These are phyloP conservation scores for Alternaria brassicicola DNA, from an alignment of 2,329 filamentous ascomycete species.

Conservation along the genomic window DNA sequence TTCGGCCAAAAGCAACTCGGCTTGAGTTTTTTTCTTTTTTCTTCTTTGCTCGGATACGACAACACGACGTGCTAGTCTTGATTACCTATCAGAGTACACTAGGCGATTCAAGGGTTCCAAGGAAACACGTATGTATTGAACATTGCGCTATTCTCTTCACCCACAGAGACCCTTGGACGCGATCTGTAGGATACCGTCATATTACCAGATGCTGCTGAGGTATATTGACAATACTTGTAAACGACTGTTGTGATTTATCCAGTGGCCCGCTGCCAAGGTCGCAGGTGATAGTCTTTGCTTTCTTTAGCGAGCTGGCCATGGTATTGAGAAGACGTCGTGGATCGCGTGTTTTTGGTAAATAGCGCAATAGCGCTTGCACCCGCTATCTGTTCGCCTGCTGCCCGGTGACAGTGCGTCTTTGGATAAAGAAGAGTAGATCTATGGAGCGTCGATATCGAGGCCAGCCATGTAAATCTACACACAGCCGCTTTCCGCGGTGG, in stretches of 20 bases:
- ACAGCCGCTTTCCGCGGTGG: slow-evolving; percentile 28
- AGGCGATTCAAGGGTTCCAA: not conserved
- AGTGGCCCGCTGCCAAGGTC: slow-evolving; percentile 25
- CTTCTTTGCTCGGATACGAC: slow-evolving; percentile 7
- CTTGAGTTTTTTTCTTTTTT: slow-evolving; percentile 13
- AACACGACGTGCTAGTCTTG: slow-evolving; percentile 3
- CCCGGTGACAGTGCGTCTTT: slow-evolving; percentile 8
- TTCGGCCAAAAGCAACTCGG: slow-evolving; percentile 15
- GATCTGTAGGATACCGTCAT: slow-evolving; percentile 2
- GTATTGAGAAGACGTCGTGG: slow-evolving; percentile 15
- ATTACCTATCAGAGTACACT: not conserved
- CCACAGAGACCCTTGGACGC: slow-evolving; percentile 1
- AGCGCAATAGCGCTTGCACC: slow-evolving; percentile 5
- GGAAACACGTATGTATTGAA: slow-evolving; percentile 7
- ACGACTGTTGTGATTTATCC: slow-evolving; percentile 24
- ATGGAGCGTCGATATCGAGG: not conserved
- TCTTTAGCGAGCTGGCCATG: slow-evolving; percentile 13
- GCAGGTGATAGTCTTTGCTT: slow-evolving; percentile 10
- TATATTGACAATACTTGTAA: slow-evolving; percentile 15
- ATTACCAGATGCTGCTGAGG: slow-evolving; percentile 12
- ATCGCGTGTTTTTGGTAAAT: slow-evolving; percentile 11
- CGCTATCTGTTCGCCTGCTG: slow-evolving; percentile 5
- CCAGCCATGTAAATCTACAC: slow-evolving; percentile 5
- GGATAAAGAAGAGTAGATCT: slow-evolving; percentile 8
- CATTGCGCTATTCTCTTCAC: not conserved